Conservation (phyloP, 108 stramenopile species). For the Nannochloropsis granulata region DNA sequence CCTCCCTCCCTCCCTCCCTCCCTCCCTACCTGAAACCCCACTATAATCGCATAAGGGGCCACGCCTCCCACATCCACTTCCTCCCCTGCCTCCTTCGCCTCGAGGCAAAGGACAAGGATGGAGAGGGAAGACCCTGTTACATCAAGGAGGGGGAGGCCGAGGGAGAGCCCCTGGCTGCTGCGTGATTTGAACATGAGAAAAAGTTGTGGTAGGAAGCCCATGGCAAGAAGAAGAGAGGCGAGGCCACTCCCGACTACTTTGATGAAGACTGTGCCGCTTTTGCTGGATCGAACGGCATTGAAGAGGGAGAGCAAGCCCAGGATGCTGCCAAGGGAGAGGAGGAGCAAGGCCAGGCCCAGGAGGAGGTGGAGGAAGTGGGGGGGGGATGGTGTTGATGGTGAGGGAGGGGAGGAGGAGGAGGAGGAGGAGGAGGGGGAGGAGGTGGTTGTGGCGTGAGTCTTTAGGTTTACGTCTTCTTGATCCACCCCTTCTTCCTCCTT, state of each 20-base stretch:
- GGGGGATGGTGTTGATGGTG: background rate
- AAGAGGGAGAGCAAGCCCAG: no score
- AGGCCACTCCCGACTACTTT: background rate
- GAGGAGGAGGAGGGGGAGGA: background rate
- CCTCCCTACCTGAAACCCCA: no score
- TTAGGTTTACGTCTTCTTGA: no score
- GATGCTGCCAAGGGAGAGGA: no score
- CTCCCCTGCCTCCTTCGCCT: background rate
- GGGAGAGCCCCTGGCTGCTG: background rate
- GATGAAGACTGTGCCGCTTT: background rate
- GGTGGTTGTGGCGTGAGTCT: background rate
- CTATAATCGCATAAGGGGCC: no score
- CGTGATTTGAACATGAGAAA: background rate
- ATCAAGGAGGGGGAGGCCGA: background rate
- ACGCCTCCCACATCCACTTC: no score
- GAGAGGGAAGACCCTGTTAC: background rate
- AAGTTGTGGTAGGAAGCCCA: no score
- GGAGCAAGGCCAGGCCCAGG: background rate
- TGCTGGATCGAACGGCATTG: background rate
- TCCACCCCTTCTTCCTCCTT: no score
- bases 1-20: no score
- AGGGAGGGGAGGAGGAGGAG: background rate
- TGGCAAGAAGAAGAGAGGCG: background rate
- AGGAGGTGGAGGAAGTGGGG: background rate
- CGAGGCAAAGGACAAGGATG: background rate